Base-by-base conservation (phyloP, 2,329 filamentous ascomycete species). In the Colletotrichum phormii region DNA sequence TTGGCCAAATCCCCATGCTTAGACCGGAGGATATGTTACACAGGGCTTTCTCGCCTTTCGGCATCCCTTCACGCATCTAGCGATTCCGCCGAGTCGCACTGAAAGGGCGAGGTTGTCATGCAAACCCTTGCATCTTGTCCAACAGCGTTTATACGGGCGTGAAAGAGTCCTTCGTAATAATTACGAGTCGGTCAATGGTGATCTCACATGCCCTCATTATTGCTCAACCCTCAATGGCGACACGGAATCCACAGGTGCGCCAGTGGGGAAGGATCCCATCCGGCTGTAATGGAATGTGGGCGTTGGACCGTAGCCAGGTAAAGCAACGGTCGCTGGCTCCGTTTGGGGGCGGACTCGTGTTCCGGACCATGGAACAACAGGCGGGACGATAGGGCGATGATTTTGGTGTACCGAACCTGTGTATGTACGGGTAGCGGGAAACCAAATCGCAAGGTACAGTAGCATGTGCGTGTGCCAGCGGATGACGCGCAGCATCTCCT, bases 171-270 rank as follows among this genome's bases (percentile, higher is more conserved):
- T 26, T 12, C 24, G 29, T 18, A 37, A 69, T 72, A n/a, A n/a
- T n/a, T n/a, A 72, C 70, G 65, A 72, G 70, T 51, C 5, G n/a
- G 33, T 49, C 61, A 35, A 58, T 54, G 60, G 60, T 61, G 33
- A 59, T 54, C 33, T 61, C 15, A 60, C 64, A 24, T 31, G 29
- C 51, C 37, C 60, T n/a, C 46, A 11, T 18, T 42, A 12, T 42
- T 53, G 33, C 46, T 69, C 13, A 18, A 3, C 5, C 37, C 37
- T 42, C 13, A 33, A 46, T 60, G 42, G 31, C 22, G 51, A 33
- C 49, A 35, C 49, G 42, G 35, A 22, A n/a, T 12, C 12, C 13
- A 13, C 24, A 24, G n/a, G 37, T 12, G 61, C 29, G n/a, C 15
- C 31, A 35, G 9, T 15, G 22, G 33, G 26, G 31, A n/a, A 37